Evolutionary conservation across 2,329 filamentous ascomycete genomes (phyloP), one percentile per base, ranked within the genome.

Genomic region (Sporothrix pseudoabietina): DNA sequence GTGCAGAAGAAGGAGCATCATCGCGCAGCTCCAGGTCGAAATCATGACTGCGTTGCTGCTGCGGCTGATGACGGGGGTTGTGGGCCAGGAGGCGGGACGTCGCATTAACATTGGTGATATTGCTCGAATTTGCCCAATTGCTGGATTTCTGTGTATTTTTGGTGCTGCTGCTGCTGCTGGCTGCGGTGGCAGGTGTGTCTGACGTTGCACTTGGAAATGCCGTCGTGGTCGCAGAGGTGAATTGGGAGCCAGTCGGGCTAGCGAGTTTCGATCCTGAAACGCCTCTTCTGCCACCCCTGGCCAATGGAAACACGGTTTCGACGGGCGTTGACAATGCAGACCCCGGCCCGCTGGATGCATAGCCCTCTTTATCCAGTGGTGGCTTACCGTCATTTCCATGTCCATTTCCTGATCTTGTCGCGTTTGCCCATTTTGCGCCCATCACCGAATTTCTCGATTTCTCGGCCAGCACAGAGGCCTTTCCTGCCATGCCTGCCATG

Each of bases 191-290:
- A 35, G 52, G 52, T 69, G 71, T 70, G 66, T 82, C 79, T 73
- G 82, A 82, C 72, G 81, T 78, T 76, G 79, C 81, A 78, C 78
- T 80, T 77, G 79, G 77, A 76, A 76, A 79, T 80, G 79, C 77
- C 80, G 79, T 77, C 77, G 79, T 79, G 78, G 82, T 80, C 73
- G 76, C 74, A 72, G 76, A 73, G 77, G 79, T 76, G 52, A 61
- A 49, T 47, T n/a, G 30, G 32, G 70, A 66, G 35, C 49, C 55
- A 74, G 77, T 78, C 73, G 69, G 75, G 71, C 75, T 76, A 78
- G 77, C 74, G 76, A 79, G 81, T 82, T 82, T 83, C 80, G 82
- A 78, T 75, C 79, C 83, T 85, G 84, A 86, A 85, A 85, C 84
- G 75, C 78, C 77, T 75, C 77, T 81, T 75, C 80, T 79, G 79